phyloP scores from a whole-genome alignment of 2,329 filamentous ascomycete species.

The Venturia pyrina region DNA sequence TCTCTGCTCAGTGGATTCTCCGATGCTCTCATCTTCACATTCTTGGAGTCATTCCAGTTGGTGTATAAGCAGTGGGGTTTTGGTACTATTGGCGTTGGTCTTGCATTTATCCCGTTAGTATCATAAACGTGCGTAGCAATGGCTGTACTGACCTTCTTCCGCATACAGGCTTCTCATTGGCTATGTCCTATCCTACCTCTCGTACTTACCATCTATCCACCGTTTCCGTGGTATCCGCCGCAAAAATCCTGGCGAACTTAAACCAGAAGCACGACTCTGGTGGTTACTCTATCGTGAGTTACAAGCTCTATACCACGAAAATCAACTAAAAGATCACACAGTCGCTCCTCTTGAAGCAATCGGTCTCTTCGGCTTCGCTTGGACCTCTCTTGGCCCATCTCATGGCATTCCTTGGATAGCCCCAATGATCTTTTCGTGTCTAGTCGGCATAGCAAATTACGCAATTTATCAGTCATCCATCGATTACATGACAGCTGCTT shows the following conservation, averaged over 20 bases:
- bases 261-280: conserved; percentile 41
- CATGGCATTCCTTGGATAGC: conserved; percentile 55
- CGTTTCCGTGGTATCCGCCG: conserved; percentile 28
- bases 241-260: conserved; percentile 8
- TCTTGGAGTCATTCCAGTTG: conserved; percentile 59
- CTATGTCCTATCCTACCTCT: conserved; percentile 53
- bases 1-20: conserved; percentile 66
- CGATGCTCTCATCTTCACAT: conserved; percentile 71
- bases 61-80: conserved; percentile 63
- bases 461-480: conserved; percentile 68
- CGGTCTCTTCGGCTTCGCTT: conserved; percentile 62
- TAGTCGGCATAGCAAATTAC: conserved; percentile 68
- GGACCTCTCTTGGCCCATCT: conserved; percentile 53
- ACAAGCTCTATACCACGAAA: conserved; percentile 37
- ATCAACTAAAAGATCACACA: conserved; percentile 23
- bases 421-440: conserved; percentile 52
- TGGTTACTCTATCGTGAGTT: conserved; percentile 46
- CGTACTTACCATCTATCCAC: conserved; percentile 45
- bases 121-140: background rate
- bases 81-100: conserved; percentile 44
- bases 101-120: conserved; percentile 49
- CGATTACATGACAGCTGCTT: conserved; percentile 67
- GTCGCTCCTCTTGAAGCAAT: conserved; percentile 36
- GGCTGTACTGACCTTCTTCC: background rate
- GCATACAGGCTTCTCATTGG: conserved; percentile 45